Percentiles rank a stretch among this genome's conserved stretches.
phyloP scores from a whole-genome alignment of 2,329 filamentous ascomycete species.

The Botrytis cinerea region DNA sequence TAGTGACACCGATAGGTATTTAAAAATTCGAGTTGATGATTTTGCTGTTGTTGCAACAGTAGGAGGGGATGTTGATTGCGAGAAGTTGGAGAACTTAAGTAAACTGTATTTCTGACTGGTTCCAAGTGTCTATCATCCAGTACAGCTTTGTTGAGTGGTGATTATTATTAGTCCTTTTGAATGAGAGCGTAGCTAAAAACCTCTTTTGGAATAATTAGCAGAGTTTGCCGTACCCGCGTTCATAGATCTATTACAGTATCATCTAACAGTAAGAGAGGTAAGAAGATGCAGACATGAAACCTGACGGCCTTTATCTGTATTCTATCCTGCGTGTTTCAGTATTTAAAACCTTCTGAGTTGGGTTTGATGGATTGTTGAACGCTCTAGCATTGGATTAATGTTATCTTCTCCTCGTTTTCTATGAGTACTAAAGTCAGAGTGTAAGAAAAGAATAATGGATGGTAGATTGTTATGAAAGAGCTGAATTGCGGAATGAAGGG shows the following conservation, averaged over 20 bases:
- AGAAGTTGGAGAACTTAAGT: background rate
- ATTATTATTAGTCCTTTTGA: background rate
- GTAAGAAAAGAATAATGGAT: background rate
- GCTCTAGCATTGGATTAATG: background rate
- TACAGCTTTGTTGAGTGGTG: background rate
- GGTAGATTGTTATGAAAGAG: background rate
- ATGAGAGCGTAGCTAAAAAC: background rate
- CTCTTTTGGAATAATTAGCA: background rate
- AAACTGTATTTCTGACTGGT: background rate
- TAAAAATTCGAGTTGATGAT: background rate
- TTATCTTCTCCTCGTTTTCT: background rate
- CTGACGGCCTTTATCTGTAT: background rate
- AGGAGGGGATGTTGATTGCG: background rate
- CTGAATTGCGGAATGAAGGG: background rate
- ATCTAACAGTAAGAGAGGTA: background rate
- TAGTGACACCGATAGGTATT: background rate
- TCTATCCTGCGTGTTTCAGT: background rate
- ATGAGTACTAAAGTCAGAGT: rapidly evolving
- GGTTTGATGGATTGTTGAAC: background rate
- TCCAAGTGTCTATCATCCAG: background rate
- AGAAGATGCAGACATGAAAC: background rate
- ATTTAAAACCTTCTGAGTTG: background rate
- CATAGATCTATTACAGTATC: background rate
- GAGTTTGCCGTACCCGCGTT: background rate
- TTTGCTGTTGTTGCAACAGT: background rate